Evolutionary conservation across 805 yeast species (phyloP).

Genomic region (Sugiyamaella lignohabitans): DNA sequence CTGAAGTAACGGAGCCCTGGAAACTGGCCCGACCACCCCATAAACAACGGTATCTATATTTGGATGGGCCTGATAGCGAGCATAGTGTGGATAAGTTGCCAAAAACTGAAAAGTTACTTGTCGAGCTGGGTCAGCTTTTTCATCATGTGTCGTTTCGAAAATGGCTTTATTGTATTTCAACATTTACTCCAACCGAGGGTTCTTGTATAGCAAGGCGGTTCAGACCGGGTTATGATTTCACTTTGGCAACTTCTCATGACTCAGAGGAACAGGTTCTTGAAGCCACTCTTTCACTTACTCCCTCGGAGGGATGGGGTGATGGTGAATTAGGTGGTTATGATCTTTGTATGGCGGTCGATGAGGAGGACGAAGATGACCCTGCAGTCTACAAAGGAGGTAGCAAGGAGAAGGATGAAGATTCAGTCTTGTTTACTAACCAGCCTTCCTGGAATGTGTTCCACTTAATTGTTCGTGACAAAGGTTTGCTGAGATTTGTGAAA

Average conservation of each 20-base stretch:
- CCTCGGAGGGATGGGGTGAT: conserved; percentile 70
- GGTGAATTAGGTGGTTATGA: conserved; percentile 97
- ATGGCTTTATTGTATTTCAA: conserved; percentile 59
- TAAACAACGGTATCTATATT: conserved; percentile 77
- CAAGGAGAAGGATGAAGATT: conserved; percentile 61
- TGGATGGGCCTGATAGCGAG: conserved; percentile 38
- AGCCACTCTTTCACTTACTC: conserved; percentile 77
- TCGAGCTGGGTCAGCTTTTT: conserved; percentile 52
- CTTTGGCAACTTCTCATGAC: conserved; percentile 67
- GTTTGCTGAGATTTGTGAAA: conserved; percentile 85
- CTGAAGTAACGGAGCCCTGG: conserved; percentile 70
- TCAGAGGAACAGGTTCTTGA: conserved; percentile 49
- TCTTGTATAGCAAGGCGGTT: conserved; percentile 75
- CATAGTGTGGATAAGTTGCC: conserved; percentile 28
- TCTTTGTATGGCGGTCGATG: conserved; percentile 60
- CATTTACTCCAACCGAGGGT: conserved; percentile 52
- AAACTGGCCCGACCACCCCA: conserved; percentile 89
- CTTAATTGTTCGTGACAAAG: conserved; percentile 73
- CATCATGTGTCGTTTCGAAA: conserved; percentile 56
- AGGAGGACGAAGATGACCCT: conserved; percentile 65
- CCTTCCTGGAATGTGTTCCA: conserved; percentile 79
- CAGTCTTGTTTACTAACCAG: conserved; percentile 70
- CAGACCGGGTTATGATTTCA: conserved; percentile 92
- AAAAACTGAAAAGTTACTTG: conserved; percentile 33
- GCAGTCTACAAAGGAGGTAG: conserved; percentile 67